Conservation (phyloP, 257 asterid species). For the Leonotis leonurus region DNA sequence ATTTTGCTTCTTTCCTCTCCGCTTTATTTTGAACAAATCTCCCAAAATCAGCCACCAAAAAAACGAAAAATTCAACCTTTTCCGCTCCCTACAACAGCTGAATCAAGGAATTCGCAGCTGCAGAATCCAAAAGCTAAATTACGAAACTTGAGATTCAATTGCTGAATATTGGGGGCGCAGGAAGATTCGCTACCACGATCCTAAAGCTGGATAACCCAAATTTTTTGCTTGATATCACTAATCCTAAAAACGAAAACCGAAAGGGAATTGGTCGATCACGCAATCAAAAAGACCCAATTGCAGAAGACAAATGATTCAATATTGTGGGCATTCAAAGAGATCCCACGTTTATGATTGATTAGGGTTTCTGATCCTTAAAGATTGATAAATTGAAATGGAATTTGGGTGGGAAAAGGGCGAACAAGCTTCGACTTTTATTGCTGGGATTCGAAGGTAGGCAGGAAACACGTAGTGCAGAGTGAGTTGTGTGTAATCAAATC, state of each 20-base stretch:
- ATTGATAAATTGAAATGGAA: conserved; percentile 22
- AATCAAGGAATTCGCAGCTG: conserved; percentile 21
- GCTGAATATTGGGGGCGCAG: neutral
- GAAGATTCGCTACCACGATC: neutral
- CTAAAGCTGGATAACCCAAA: conserved; percentile 12
- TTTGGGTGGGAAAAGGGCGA: conserved; percentile 16
- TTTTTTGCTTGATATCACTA: too few species aligned
- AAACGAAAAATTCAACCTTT: conserved; percentile 25
- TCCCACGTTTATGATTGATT: conserved; percentile 11
- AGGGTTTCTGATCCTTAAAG: conserved; percentile 27
- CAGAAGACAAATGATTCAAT: too few species aligned
- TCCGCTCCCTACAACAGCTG: conserved; percentile 25
- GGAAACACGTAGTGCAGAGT: conserved; percentile 22
- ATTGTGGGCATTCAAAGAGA: conserved; percentile 13
- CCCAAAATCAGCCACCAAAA: conserved; percentile 13
- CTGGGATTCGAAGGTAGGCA: conserved; percentile 43
- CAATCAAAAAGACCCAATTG: too few species aligned
- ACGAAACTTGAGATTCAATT: conserved; percentile 1
- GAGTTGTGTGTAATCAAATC: too few species aligned
- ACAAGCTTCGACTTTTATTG: conserved; percentile 12
- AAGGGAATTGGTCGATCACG: conserved; percentile 15
- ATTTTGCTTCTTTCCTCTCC: conserved; percentile 23
- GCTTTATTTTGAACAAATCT: conserved; percentile 11
- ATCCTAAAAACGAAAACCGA: too few species aligned
- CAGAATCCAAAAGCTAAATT: conserved; percentile 15